Evolutionary conservation across 306 rosid species (phyloP).

Genomic region (Dryas alaskensis): DNA sequence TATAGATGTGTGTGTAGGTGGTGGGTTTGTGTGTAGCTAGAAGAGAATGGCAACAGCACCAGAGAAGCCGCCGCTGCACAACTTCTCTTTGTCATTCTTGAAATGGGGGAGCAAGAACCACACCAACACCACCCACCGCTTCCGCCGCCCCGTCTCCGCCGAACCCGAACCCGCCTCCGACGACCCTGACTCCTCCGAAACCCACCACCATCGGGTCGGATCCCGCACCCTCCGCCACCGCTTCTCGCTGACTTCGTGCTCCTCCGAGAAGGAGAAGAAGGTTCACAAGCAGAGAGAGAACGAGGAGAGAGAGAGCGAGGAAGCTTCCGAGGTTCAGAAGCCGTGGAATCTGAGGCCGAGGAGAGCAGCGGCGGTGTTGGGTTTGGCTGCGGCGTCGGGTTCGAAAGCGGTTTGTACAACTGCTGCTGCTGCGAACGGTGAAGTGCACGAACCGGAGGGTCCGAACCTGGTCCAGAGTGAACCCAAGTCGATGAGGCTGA

Average conservation of each 20-base stretch:
- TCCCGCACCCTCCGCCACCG: constrained; percentile 66
- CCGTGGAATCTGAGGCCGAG: constrained; percentile 77
- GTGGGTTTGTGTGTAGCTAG: background rate
- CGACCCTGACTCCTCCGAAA: constrained; percentile 26
- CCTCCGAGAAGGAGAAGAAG: constrained; percentile 15
- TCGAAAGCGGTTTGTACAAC: constrained; percentile 34
- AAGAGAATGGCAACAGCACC: constrained; percentile 78
- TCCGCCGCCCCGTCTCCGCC: constrained; percentile 50
- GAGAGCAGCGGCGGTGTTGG: constrained; percentile 26
- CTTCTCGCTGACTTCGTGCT: constrained; percentile 39
- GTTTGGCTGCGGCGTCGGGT: background rate
- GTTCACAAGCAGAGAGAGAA: constrained; percentile 5
- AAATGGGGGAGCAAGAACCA: constrained; percentile 85
- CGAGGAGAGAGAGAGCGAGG: constrained; percentile 39
- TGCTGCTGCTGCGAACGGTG: constrained; percentile 36
- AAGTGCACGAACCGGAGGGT: constrained; percentile 42
- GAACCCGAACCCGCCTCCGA: constrained; percentile 37
- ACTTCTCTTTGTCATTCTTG: constrained; percentile 68
- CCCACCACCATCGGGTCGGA: constrained; percentile 40
- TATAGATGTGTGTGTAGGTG: background rate
- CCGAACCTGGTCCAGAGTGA: constrained; percentile 32
- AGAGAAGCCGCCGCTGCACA: constrained; percentile 86
- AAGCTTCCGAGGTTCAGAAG: constrained; percentile 42
- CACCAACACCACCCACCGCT: constrained; percentile 47
- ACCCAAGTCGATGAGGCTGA: constrained; percentile 73